Base-by-base conservation (phyloP, 2,329 filamentous ascomycete genomes). In the Acrocalymma vagum region DNA sequence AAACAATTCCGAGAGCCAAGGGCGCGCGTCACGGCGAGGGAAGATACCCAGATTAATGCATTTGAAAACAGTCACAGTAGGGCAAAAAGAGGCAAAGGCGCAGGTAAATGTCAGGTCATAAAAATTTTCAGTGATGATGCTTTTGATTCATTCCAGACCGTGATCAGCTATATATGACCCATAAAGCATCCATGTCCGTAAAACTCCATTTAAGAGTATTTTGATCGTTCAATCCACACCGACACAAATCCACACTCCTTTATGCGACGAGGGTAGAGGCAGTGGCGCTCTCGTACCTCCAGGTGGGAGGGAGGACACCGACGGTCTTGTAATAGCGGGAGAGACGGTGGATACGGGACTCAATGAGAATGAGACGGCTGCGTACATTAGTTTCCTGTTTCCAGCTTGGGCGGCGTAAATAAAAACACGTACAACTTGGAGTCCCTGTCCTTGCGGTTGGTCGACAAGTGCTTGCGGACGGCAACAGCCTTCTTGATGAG, bases 391-490 rank as follows among this genome's bases (percentile, higher is more conserved):
- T 38, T 10, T 3, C 10, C 14, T 26, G 6, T 24, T 11, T 9
- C 10, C 11, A 14, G 9, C 5, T 14, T 10, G 6, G 7, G 13
- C n/a, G 13, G 4, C 23, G n/a, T n/a, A n/a, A 20, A 26, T 13
- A 9, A 18, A 6, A 14, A 29, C 37, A 62, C 61, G 24, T 61
- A 65, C 60, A 99, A 99, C 85, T 99, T 99, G 84, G 87, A 90
- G 85, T 99, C 94, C 84, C 91, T 95, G 85, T 99, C 94, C 87
- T 99, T 99, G 81, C 94, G 93, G 88, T 99, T 99, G 80, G 90
- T 90, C 86, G 96, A 91, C 65, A 99, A 90, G 82, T 99, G 95
- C 90, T 99, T 99, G 82, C 94, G 93, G 82, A 99, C 94, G 74
- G 63, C 60, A 43, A 67, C 71, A 74, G 95, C 93, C 91, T 99